Evolutionary conservation across 2,329 filamentous ascomycete genomes (phyloP), one percentile per base, ranked within the genome.

Genomic region (Mycosphaerella arachidis): DNA sequence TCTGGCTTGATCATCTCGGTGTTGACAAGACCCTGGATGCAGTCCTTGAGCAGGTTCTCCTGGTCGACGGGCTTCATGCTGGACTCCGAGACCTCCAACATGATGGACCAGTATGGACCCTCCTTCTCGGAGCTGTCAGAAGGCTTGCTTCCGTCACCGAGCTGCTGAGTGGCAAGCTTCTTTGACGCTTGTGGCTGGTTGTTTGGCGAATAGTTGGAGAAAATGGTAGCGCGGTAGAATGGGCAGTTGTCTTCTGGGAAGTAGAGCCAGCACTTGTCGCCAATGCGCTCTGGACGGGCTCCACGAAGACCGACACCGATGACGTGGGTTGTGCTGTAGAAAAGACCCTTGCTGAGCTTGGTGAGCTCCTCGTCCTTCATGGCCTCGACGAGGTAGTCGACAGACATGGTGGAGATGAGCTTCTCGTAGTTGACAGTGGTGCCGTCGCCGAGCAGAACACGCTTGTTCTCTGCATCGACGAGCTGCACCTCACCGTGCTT

Each of bases 181-280:
- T 83, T 87, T 59, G 88, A 86, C 61, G 86, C 82, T 67, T 90
- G 81, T 35, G 94, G 94, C 81, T 97, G 94, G 84, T 99, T 99
- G 86, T 96, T 87, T 56, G 93, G 94, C 24, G 94, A 97, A 85
- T 99, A 99, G 86, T 99, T 99, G 79, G 93, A 97, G 86, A 99
- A 99, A 81, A 99, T 97, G 74, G 94, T 99, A 73, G 94, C 94
- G 70, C 94, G 91, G 84, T 99, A 99, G 84, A 99, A 99, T 75
- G 92, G 92, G 83, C 92, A 97, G 84, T 99, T 89, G 77, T 96
- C 89, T 78, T 99, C 94, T 64, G 94, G 94, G 86, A 97, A 99
- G 86, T 99, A 99, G 67, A 99, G 83, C 92, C 94, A 99, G 87
- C 94, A 99, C 85, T 97, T 99, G 82, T 99, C 94, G 67, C 94